Base-by-base conservation (phyloP, 2,329 filamentous ascomycete genomes). In the Dendrostoma leiphaemia region DNA sequence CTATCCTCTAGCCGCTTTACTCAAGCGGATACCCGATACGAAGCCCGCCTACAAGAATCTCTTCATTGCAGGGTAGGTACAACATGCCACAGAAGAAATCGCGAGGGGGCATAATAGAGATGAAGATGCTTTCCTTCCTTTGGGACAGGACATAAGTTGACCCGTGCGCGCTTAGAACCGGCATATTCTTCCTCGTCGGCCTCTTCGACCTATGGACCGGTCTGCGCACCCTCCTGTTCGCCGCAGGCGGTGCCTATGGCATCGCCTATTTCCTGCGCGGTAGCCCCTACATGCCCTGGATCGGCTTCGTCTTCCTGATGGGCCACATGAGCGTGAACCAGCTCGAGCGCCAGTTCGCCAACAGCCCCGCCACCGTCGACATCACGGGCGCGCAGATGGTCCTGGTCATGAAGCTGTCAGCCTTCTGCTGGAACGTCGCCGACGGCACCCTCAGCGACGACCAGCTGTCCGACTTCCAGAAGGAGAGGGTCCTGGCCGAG, bases 341-440 rank as follows among this genome's bases (percentile, higher is more conserved):
- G 70, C 87, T 99, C 59, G 76, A 83, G 54, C 89, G 95, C 35
- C 91, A 96, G 70, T 82, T 85, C 35, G 74, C 81, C 35, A 79
- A 88, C 62, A 79, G 84, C 58, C 83, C 89, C 0, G 78, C 82
- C 35, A 72, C 75, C 2, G 79, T 96, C 56, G 94, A 99, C 69
- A 92, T 99, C 62, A 97, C 93, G 0, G 92, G 89, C 37, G 91
- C 93, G 1, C 94, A 99, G 71, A 99, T 99, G 94, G 94, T 99
- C 31, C 74, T 97, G 63, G 87, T 97, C 59, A 99, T 99, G 91
- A 99, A 99, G 72, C 83, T 99, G 32, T 91, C 86, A 21, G 89
- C 93, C 5, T 99, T 99, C 67, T 96, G 91, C 74, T 99, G 94
- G 94, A 97, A 97, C 67, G 87, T 97, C 8, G 91, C 94, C 64